Base-by-base conservation (phyloP, 306 rosid species). In the Astragalus membranaceus region DNA sequence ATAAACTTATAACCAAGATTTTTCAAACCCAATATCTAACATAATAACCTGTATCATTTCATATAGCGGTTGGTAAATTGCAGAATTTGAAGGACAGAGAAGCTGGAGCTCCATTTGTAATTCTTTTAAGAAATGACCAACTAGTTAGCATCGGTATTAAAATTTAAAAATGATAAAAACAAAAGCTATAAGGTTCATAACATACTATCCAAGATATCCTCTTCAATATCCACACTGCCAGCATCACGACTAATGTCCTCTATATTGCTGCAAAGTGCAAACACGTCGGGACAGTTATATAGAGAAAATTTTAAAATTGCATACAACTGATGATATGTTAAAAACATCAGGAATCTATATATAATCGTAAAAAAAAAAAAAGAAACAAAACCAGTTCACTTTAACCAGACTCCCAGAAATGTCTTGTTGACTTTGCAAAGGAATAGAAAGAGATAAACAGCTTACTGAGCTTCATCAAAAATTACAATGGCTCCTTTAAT, bases 381-480 rank as follows among this genome's bases (percentile, higher is more conserved):
- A 36, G 5, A 1, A 69, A 37, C 10, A 62, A 53, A 49, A 7
- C 5, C 47, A 46, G 12, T 47, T 8, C 42, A 54, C 39, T 47
- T 51, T 70, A 53, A 70, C 43, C 15, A 11, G 12, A 61, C 16
- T 65, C 68, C 49, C 6, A 42, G 15, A 74, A 70, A 55, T 32
- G 41, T 52, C 64, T 67, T 13, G 44, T 17, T 74, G 49, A 15
- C 15, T 70, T 57, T 36, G 63, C 52, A 74, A 52, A 10, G 43
- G 37, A 46, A 51, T 4, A 67, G n/a, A 66, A 42, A 52, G 60
- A 58, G 48, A 33, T 51, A 44, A 72, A 51, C 51, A 76, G 75
- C 93, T 82, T 85, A 93, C 98, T 93, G 98, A 78, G 97, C 97
- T 83, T 90, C 96, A 7, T 90, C 97, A 59, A 90, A 81, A 79